Evolutionary conservation across 83 land plant species (phyloP).

Genomic region (Diphasiastrum complanatum): DNA sequence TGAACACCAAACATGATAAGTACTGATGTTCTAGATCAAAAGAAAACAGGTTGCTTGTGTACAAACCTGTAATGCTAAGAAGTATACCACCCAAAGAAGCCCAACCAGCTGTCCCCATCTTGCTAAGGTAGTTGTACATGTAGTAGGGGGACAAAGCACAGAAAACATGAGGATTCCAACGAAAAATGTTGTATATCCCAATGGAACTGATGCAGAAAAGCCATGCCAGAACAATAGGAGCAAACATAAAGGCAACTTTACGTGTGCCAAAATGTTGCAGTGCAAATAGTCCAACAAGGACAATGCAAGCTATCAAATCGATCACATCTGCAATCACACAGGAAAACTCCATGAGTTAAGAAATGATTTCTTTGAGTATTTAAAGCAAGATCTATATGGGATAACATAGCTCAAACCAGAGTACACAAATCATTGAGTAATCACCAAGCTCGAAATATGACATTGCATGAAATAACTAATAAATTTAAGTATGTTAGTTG

Average conservation of each 20-base stretch:
- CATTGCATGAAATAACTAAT: no score
- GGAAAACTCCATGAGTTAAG: no score
- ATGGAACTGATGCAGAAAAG: slow-evolving; percentile 47
- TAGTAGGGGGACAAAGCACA: slow-evolving; percentile 53
- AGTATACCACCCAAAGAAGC: slow-evolving; percentile 54
- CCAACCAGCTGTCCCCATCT: slow-evolving; percentile 52
- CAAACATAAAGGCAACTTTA: slow-evolving; percentile 56
- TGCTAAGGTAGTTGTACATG: slow-evolving; percentile 41
- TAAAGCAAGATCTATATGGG: no score
- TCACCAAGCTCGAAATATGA: no score
- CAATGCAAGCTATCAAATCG: slow-evolving; percentile 52
- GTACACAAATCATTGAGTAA: no score
- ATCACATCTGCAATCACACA: slow-evolving; percentile 71
- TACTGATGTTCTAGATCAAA: not conserved
- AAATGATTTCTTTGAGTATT: no score
- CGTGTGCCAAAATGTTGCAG: slow-evolving; percentile 57
- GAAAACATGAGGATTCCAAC: slow-evolving; percentile 46
- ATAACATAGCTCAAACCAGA: no score
- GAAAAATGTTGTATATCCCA: slow-evolving; percentile 51
- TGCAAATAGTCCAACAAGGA: slow-evolving; percentile 47
- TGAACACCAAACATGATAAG: not conserved
- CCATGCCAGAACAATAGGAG: slow-evolving; percentile 60
- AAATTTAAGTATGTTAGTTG: no score
- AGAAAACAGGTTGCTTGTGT: not conserved
- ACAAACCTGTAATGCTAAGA: slow-evolving; percentile 56